A percentile compares a stretch with the other conserved stretches of the same genome.
Evolutionary conservation across 768 basidiomycete species (phyloP).

Genomic region (Russula ochroleuca): DNA sequence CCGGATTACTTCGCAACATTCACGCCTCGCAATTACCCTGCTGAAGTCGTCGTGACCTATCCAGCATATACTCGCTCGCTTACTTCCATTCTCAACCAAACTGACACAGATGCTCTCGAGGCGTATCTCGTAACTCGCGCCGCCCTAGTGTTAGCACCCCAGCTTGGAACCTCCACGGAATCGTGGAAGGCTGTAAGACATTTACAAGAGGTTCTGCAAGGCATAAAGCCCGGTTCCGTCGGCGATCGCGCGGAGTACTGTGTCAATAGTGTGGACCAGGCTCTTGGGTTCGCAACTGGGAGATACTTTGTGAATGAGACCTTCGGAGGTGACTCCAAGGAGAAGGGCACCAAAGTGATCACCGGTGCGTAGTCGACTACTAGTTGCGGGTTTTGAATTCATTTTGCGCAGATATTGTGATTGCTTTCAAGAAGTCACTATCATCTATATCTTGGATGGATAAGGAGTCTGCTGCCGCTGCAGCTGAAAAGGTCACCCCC

Average conservation of each 20-base stretch:
- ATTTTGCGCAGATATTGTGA: slow-evolving; percentile 57
- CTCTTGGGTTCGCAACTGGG: slow-evolving; percentile 86
- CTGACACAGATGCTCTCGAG: slow-evolving; percentile 67
- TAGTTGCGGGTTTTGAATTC: background rate
- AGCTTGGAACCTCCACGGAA: slow-evolving; percentile 69
- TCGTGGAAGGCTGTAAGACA: slow-evolving; percentile 72
- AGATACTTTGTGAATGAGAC: slow-evolving; percentile 84
- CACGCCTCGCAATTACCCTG: slow-evolving; percentile 70
- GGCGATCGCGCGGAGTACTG: slow-evolving; percentile 85
- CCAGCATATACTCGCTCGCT: slow-evolving; percentile 71
- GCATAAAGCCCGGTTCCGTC: slow-evolving; percentile 82
- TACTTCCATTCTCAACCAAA: slow-evolving; percentile 61
- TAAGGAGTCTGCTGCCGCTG: slow-evolving; percentile 68
- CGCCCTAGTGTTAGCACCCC: slow-evolving; percentile 60
- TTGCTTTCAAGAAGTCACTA: slow-evolving; percentile 77
- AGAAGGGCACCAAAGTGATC: slow-evolving; percentile 81
- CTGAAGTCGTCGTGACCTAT: slow-evolving; percentile 74
- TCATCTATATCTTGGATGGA: slow-evolving; percentile 89
- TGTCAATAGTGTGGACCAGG: slow-evolving; percentile 61
- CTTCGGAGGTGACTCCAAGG: slow-evolving; percentile 72
- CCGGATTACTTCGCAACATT: slow-evolving; percentile 83
- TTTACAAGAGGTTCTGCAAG: slow-evolving; percentile 68
- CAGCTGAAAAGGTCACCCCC: slow-evolving; percentile 69
- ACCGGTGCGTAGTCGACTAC: slow-evolving; percentile 44
- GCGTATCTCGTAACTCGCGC: slow-evolving; percentile 83